These are phyloP conservation scores for Hansfordia pulvinata DNA, from an alignment of 2,329 filamentous ascomycete species.

Conservation along the genomic window DNA sequence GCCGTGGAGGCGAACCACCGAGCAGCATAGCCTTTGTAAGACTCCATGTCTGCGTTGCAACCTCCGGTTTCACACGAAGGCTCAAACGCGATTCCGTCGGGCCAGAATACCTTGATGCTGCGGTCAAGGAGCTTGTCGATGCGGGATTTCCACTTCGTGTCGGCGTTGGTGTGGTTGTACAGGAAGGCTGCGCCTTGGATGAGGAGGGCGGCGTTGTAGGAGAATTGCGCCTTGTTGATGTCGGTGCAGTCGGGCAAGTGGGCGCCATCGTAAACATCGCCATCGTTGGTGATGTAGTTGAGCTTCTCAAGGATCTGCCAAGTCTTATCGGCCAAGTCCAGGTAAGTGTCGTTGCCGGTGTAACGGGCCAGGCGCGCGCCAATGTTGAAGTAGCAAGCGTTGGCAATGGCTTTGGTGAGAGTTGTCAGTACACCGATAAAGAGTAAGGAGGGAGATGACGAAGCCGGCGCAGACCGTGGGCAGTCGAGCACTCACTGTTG, in stretches of 20 bases:
- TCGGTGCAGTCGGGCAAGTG: slow-evolving; percentile 46
- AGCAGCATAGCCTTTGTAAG: slow-evolving; percentile 59
- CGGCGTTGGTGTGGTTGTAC: slow-evolving; percentile 41
- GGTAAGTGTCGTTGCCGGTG: slow-evolving; percentile 52
- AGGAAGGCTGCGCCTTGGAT: slow-evolving; percentile 52
- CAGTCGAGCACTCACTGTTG: no score
- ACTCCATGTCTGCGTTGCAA: slow-evolving; percentile 60
- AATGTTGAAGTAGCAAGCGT: slow-evolving; percentile 50
- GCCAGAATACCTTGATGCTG: slow-evolving; percentile 37
- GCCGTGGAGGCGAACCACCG: slow-evolving; percentile 50
- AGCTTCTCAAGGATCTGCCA: slow-evolving; percentile 47
- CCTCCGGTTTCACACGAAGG: slow-evolving; percentile 47
- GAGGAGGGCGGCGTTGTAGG: slow-evolving; percentile 51
- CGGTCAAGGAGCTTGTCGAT: slow-evolving; percentile 40
- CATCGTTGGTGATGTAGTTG: slow-evolving; percentile 46
- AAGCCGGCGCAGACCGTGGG: no score
- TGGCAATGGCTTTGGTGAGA: slow-evolving; percentile 32
- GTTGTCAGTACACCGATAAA: slow-evolving; percentile 1
- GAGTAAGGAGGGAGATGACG: not conserved
- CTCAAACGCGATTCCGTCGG: slow-evolving; percentile 48
- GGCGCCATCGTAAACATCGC: slow-evolving; percentile 51
- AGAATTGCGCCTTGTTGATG: slow-evolving; percentile 50
- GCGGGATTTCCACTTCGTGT: slow-evolving; percentile 37
- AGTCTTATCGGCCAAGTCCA: slow-evolving; percentile 43
- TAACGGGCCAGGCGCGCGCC: slow-evolving; percentile 59